These are phyloP conservation scores for Diaporthe eres DNA, from an alignment of 2,329 filamentous ascomycete genomes.

Conservation along the genomic window DNA sequence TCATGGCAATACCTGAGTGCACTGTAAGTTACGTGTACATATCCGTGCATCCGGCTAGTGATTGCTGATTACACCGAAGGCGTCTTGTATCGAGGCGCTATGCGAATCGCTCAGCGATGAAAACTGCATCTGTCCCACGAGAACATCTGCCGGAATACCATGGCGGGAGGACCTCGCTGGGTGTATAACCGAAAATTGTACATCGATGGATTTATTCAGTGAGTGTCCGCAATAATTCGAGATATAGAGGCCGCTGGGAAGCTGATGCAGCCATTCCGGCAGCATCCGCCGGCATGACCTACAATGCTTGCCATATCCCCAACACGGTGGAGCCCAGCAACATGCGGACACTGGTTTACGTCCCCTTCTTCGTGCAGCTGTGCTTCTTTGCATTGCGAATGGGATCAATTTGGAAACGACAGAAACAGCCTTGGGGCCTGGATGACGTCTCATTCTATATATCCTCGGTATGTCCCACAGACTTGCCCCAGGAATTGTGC, in stretches of 20 bases:
- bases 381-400: slow-evolving; percentile 11
- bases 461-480: background rate
- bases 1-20: slow-evolving; percentile 2
- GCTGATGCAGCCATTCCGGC: background rate
- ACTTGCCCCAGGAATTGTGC: background rate
- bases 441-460: slow-evolving; percentile 14
- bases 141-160: background rate
- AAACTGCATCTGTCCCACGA: slow-evolving; percentile 18
- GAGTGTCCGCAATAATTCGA: background rate
- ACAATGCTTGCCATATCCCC: background rate
- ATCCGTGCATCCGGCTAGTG: rapidly evolving
- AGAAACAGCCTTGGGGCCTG: slow-evolving; percentile 4
- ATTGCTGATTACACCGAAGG: background rate
- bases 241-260: background rate
- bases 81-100: background rate
- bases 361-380: background rate
- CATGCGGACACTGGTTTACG: background rate
- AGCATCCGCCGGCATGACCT: slow-evolving; percentile 17
- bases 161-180: background rate
- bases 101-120: background rate
- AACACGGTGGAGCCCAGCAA: slow-evolving; percentile 17
- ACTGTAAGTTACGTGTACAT: background rate
- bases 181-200: slow-evolving; percentile 10
- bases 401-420: background rate
- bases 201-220: background rate